Conservation (phyloP, 78 protist genomes). For the Isochrysis galbana region DNA sequence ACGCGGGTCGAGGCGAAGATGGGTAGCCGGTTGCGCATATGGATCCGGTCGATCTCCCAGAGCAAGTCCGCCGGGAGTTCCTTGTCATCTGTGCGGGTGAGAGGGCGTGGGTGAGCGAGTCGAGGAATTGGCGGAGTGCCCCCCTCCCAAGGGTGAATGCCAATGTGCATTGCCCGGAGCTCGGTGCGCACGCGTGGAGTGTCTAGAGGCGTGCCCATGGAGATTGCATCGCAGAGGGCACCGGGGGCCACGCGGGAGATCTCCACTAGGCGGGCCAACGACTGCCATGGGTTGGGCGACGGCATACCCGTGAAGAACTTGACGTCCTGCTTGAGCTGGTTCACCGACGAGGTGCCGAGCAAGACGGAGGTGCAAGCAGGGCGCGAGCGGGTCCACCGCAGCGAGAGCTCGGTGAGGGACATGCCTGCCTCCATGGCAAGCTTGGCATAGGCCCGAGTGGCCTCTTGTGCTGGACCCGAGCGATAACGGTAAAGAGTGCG, state of each 20-base stretch:
- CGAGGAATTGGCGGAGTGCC: no score
- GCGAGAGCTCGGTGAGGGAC: conserved; percentile 15
- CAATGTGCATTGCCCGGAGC: no score
- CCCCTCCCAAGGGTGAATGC: no score
- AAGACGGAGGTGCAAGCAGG: not conserved
- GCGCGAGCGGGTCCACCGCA: conserved; percentile 18
- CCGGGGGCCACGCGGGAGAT: not conserved
- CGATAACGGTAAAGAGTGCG: conserved; percentile 41
- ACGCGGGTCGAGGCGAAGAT: conserved; percentile 14
- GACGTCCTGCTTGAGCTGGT: conserved; percentile 3
- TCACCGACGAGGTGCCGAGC: not conserved
- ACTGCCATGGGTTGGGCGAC: not conserved
- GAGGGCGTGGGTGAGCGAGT: no score
- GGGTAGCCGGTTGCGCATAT: conserved; percentile 32
- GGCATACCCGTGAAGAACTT: not conserved
- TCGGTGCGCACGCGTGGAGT: no score
- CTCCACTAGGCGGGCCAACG: no score
- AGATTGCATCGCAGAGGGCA: no score
- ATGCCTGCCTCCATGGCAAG: conserved; percentile 11
- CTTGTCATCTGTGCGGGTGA: no score
- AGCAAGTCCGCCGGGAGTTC: not conserved
- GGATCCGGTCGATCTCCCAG: conserved; percentile 41
- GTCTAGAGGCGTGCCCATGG: no score
- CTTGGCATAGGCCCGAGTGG: conserved; percentile 1
- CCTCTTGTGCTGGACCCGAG: conserved; percentile 26